Evolutionary conservation across 2,329 filamentous ascomycete genomes (phyloP).

Genomic region (Emmonsia crescens): DNA sequence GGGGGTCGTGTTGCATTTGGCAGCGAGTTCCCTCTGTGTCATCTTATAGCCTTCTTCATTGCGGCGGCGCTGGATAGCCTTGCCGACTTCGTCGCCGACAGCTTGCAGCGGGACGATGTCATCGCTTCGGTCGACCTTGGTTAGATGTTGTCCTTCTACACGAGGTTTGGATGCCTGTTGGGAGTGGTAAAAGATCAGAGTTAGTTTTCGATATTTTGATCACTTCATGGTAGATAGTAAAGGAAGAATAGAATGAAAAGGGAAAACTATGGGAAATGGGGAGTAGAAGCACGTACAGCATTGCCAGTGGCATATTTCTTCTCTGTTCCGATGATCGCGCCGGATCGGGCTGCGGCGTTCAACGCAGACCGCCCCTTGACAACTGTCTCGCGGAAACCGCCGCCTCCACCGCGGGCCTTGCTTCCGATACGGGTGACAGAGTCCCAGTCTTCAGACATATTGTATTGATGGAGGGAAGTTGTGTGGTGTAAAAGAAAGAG

Average conservation of each 20-base stretch:
- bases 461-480: neutral
- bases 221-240: neutral
- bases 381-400: slow-evolving; percentile 66
- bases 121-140: slow-evolving; percentile 94
- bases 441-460: slow-evolving; percentile 63
- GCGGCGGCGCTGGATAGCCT: slow-evolving; percentile 70
- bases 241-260: neutral
- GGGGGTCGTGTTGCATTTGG: slow-evolving; percentile 78
- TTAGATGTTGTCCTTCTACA: slow-evolving; percentile 84
- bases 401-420: slow-evolving; percentile 61
- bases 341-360: slow-evolving; percentile 79
- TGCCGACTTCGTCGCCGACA: slow-evolving; percentile 66
- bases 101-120: slow-evolving; percentile 97
- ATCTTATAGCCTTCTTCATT: slow-evolving; percentile 82
- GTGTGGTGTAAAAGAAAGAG: neutral
- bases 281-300: slow-evolving; percentile 50
- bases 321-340: slow-evolving; percentile 68
- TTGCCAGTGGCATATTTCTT: slow-evolving; percentile 83
- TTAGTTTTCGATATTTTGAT: neutral
- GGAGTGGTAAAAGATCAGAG: neutral
- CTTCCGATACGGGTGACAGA: slow-evolving; percentile 84
- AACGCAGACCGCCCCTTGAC: slow-evolving; percentile 72
- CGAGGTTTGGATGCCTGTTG: slow-evolving; percentile 34
- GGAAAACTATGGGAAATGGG: neutral
- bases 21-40: slow-evolving; percentile 82